Conservation (phyloP, 2,329 filamentous ascomycete species). For the Fusarium albosuccineum region DNA sequence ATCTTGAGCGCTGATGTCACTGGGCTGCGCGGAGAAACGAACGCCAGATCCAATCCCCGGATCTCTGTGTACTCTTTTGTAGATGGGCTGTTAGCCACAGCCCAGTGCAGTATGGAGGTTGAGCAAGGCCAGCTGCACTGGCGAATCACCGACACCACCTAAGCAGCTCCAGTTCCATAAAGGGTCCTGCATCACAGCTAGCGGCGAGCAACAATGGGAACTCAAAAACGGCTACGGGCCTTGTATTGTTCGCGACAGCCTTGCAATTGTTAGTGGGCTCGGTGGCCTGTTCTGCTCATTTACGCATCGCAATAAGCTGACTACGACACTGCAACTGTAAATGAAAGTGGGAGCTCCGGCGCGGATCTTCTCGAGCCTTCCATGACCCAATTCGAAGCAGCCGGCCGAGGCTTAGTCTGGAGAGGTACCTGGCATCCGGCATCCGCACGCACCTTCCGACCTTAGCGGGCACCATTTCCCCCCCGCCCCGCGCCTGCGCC, state of each 20-base stretch:
- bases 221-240: neutral
- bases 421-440: conserved; percentile 37
- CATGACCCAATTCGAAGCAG: conserved; percentile 24
- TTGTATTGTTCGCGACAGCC: conserved; percentile 14
- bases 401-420: conserved; percentile 25
- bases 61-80: neutral
- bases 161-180: neutral
- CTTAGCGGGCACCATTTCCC: conserved; percentile 33
- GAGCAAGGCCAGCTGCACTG: neutral
- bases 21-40: neutral
- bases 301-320: neutral
- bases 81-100: neutral
- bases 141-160: conserved; percentile 9
- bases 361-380: conserved; percentile 41
- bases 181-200: conserved; percentile 3
- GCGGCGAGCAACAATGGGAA: neutral
- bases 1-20: conserved; percentile 15
- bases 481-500: conserved; percentile 40
- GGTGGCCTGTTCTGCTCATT: neutral
- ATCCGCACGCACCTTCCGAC: conserved; percentile 35
- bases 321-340: neutral
- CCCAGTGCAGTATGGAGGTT: neutral
- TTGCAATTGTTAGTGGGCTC: conserved; percentile 7
- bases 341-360: no score
- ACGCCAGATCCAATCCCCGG: neutral